Evolutionary conservation across 106 monocot genomes (phyloP).

Genomic region (Acorus calamus): DNA sequence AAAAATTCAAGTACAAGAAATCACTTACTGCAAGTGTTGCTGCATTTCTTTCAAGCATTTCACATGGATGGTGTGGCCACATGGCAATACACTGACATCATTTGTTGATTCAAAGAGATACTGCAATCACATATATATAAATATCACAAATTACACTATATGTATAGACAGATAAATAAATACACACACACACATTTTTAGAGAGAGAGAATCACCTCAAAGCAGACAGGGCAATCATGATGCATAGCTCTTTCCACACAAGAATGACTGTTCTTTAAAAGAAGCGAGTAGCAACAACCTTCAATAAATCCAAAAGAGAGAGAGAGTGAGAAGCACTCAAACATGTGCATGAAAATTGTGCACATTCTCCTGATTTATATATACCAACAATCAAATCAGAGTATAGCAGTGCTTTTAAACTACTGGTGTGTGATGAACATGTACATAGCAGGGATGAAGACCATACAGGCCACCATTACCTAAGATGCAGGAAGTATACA

Average conservation of each 20-base stretch:
- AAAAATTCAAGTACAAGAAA: no score
- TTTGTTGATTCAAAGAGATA: constrained; percentile 60
- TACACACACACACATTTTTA: no score
- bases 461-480: no score
- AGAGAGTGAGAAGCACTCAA: background rate
- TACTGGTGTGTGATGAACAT: no score
- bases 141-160: background rate
- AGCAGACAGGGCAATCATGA: constrained; percentile 65
- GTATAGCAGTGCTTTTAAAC: no score
- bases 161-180: no score
- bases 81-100: constrained; percentile 47
- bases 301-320: background rate
- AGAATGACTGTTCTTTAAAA: constrained; percentile 44
- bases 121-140: constrained; percentile 15
- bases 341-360: no score
- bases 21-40: constrained; percentile 43
- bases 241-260: constrained; percentile 69
- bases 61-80: constrained; percentile 58
- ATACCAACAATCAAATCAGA: background rate
- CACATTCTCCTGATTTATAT: no score
- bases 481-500: no score
- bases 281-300: constrained; percentile 57
- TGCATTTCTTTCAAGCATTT: constrained; percentile 60
- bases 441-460: no score
- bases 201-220: constrained; percentile 33